Evolutionary conservation across 2,329 filamentous ascomycete species (phyloP).

Genomic region (Curvularia hawaiiensis): DNA sequence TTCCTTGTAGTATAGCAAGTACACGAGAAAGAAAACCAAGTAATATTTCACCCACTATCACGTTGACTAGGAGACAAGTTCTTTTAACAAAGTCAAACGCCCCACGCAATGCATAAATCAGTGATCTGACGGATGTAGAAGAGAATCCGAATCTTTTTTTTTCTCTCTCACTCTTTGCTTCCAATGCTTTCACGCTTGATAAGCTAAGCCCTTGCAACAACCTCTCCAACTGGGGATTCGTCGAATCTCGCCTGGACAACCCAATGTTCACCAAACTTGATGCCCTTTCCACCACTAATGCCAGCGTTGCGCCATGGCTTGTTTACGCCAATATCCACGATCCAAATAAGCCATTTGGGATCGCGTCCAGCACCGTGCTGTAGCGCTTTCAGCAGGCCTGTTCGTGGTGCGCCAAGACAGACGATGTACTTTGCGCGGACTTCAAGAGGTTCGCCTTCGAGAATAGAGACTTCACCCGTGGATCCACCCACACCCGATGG

Average conservation of each 20-base stretch:
- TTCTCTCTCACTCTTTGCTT: neutral
- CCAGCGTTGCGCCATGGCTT: slow-evolving; percentile 85
- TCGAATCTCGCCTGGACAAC: slow-evolving; percentile 69
- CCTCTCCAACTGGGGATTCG: slow-evolving; percentile 14
- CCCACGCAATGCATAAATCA: slow-evolving; percentile 15
- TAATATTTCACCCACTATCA: no score
- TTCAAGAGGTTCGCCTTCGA: slow-evolving; percentile 78
- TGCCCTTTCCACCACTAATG: slow-evolving; percentile 78
- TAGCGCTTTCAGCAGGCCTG: slow-evolving; percentile 79
- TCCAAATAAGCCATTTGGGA: slow-evolving; percentile 74
- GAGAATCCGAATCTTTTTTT: neutral
- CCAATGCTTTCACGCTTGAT: neutral
- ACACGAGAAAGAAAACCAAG: neutral
- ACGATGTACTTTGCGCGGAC: slow-evolving; percentile 83
- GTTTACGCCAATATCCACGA: slow-evolving; percentile 87
- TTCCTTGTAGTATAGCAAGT: neutral
- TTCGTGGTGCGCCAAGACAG: slow-evolving; percentile 84
- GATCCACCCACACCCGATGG: slow-evolving; percentile 87
- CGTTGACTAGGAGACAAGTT: neutral
- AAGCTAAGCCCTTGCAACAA: slow-evolving; percentile 6
- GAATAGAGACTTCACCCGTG: slow-evolving; percentile 61
- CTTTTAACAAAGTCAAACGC: slow-evolving; percentile 3
- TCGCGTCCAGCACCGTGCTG: slow-evolving; percentile 60
- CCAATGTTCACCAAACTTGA: slow-evolving; percentile 90
- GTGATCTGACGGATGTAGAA: neutral